A percentile compares a stretch with the other conserved stretches of the same genome.
These are phyloP conservation scores for Trichophyton verrucosum DNA, from an alignment of 2,329 filamentous ascomycete genomes.

Conservation along the genomic window DNA sequence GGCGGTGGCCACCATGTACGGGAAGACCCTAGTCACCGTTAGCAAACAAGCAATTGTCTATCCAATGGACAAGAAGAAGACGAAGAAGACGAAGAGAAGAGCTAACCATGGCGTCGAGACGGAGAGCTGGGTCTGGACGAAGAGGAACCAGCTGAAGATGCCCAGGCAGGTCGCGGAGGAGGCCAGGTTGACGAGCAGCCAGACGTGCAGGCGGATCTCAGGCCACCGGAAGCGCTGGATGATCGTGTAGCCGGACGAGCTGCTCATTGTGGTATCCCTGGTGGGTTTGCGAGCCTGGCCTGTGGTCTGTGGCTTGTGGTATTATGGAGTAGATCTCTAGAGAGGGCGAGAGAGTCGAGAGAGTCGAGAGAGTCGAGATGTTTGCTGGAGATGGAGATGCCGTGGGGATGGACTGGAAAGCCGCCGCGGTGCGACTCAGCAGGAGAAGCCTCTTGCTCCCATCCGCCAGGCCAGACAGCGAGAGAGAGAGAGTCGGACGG, in stretches of 20 bases:
- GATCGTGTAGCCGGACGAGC: constrained; percentile 6
- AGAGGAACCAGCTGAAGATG: constrained; percentile 49
- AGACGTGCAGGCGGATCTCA: constrained; percentile 51
- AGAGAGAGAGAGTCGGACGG: neutral
- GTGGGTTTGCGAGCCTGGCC: neutral
- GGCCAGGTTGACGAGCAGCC: constrained; percentile 50
- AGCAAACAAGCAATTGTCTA: neutral
- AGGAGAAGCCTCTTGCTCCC: neutral
- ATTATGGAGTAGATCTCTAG: neutral
- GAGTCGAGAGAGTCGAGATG: too few species aligned
- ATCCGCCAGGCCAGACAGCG: neutral
- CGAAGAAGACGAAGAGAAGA: neutral
- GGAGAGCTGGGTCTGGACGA: constrained; percentile 43
- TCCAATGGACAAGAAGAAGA: too few species aligned
- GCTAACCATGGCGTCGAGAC: constrained; percentile 50
- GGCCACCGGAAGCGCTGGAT: constrained; percentile 47
- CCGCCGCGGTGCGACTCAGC: neutral
- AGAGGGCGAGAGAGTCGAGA: too few species aligned
- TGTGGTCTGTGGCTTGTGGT: neutral
- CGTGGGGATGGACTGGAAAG: neutral
- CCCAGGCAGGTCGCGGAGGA: constrained; percentile 47
- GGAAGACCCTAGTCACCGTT: constrained; percentile 44
- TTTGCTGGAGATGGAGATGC: neutral
- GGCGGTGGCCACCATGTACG: constrained; percentile 49
- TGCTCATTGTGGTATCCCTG: neutral